Evolutionary conservation across 352 stramenopile species (phyloP).

Genomic region (Achlya hypogyna): DNA sequence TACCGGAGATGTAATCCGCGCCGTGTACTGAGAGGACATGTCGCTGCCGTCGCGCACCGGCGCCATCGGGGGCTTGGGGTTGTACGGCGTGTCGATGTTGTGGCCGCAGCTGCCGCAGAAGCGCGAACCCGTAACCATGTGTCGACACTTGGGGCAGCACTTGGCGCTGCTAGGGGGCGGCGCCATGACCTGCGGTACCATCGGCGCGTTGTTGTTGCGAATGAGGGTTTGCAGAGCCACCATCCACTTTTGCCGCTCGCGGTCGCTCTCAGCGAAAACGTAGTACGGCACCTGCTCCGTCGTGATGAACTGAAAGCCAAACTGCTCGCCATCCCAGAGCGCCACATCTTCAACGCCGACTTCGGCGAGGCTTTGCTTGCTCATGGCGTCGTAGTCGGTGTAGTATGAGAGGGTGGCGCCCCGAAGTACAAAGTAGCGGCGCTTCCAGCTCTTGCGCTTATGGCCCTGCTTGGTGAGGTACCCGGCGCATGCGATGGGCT

Average conservation of each 20-base stretch:
- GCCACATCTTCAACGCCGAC: constrained; percentile 17
- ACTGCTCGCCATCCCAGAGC: constrained; percentile 14
- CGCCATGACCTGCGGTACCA: background rate
- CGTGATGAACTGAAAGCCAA: constrained; percentile 20
- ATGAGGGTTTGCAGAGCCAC: constrained; percentile 14
- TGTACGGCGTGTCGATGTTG: constrained; percentile 15
- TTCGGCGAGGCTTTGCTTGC: constrained; percentile 19
- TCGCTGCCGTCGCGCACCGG: background rate
- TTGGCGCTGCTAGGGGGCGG: background rate
- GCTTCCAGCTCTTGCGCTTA: constrained; percentile 67
- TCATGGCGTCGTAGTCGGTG: constrained; percentile 9
- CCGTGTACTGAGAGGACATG: background rate
- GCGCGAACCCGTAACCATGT: constrained; percentile 12
- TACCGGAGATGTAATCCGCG: background rate
- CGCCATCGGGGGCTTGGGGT: background rate
- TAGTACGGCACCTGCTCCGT: constrained; percentile 20
- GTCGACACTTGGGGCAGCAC: constrained; percentile 15
- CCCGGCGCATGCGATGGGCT: constrained; percentile 29
- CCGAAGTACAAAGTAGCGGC: constrained; percentile 71
- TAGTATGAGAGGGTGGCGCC: constrained; percentile 21
- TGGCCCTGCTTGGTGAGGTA: constrained; percentile 61
- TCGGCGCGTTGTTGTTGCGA: background rate
- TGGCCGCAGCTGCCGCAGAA: constrained; percentile 14
- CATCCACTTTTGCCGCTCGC: constrained; percentile 21
- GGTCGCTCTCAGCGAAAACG: constrained; percentile 17